Base-by-base conservation (phyloP, 345 rosid genomes). In the Rhizophora apiculata region DNA sequence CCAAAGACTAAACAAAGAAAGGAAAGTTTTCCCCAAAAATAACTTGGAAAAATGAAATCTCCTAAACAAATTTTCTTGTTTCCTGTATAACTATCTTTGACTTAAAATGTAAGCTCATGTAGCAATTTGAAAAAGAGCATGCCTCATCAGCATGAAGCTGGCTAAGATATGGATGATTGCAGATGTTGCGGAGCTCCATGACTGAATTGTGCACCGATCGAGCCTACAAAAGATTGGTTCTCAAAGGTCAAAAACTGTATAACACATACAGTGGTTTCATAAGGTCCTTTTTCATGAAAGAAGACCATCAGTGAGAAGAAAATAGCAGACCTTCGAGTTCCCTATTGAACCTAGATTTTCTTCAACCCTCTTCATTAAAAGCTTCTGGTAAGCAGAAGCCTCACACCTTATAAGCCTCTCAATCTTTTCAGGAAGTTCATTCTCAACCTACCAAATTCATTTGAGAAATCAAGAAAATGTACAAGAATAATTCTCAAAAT, bases 141-240 rank as follows among this genome's bases (percentile, higher is more conserved):
- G 79, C 98, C 96, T 92, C 96, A 27, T 92, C 98, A 39, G 85
- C 80, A 68, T 92, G 98, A 81, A 92, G 96, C 79, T 92, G 98
- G 83, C 98, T 92, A 75, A 92, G 83, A 80, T 92, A 92, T 26
- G 96, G 98, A 80, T 92, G 98, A 83, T 92, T 92, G 85, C 96
- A 92, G 70, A 92, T 92, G 77, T 92, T 92, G 30, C 98, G 91
- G 31, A 90, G 95, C 87, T 92, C 98, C 96, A 92, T 92, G 59
- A 92, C 98, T 27, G 98, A 83, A 79, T 92, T 92, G 82, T 92
- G 98, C 77, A 92, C 96, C 1, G 96, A 81, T 59, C 96, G 87
- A 48, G 83, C 77, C 98, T 92, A 85, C 74, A 76, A 65, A 74
- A 63, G 30, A 65, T 11, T 48, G 60, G 59, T 57, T 6, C 9